Evolutionary conservation across 345 rosid species (phyloP), one percentile per base, ranked within the genome.

Genomic region (Dovyalis caffra): DNA sequence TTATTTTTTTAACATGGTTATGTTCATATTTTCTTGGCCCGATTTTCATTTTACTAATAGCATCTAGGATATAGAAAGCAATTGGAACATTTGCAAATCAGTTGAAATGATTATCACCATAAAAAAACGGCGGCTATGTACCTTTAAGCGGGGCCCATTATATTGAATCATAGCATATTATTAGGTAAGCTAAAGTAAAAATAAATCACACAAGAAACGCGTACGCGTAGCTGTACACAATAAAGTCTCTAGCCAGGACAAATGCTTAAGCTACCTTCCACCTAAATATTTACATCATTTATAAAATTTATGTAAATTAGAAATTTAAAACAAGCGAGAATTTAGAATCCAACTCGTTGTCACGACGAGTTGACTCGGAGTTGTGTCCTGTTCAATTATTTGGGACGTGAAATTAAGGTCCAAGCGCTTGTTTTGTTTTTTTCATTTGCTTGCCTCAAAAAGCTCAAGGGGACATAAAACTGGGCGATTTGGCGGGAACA

Each of bases 361-460:
- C 1, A 11, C 12, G 16, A 21, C 47, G 69, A 73, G 69, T 64
- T 73, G 76, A 64, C 31, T 49, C 69, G 69, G 49, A 25, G 18
- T 2, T 15, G 11, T 25, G 25, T 23, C 47, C 18, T 63, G 23
- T 28, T 49, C 23, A 16, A 34, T n/a, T 6, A 8, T 1, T 6
- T 0, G 12, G 35, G 31, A 20, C 8, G 3, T n/a, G 28, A 56
- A 9, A 23, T 56, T 23, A 56, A 56, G 61, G 61, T 56, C 25
- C 28, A 9, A 23, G 61, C 61, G 3, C 61, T n/a, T 3, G 26
- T n/a, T 4, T n/a, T 56, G 8, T 53, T 53, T 10, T 9, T 9
- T 8, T 43, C 3, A 43, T n/a, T 53, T 10, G 1, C 57, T 56
- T 1, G 0, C n/a, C n/a, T 20, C 56, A 20, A 6, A 47, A 56